Evolutionary conservation across 164 flowering plant genomes (phyloP).

Genomic region (Stephania cephalantha): DNA sequence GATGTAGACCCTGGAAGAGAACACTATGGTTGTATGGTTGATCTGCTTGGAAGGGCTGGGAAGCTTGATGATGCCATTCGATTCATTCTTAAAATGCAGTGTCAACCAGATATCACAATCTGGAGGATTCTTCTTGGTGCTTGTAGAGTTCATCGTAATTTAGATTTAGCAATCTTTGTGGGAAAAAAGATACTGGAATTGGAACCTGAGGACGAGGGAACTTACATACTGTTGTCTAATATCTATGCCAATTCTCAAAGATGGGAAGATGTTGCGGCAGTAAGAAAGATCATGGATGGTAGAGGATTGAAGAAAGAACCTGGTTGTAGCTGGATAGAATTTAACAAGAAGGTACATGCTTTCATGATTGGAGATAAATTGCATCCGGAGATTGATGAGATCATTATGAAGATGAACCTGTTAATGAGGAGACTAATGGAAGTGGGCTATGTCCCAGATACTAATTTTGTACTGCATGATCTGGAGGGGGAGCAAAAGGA

Average conservation of each 20-base stretch:
- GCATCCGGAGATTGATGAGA: not conserved
- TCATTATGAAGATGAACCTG: not conserved
- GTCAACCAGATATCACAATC: conserved; percentile 64
- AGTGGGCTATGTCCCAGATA: no score
- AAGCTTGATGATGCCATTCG: conserved; percentile 62
- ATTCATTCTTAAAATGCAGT: conserved; percentile 55
- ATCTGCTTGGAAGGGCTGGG: conserved; percentile 89
- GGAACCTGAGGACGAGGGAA: conserved; percentile 68
- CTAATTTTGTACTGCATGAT: not conserved
- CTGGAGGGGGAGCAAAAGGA: conserved; percentile 1
- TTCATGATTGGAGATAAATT: not conserved
- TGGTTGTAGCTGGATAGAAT: not conserved
- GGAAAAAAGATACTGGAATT: conserved; percentile 50
- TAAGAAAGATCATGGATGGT: not conserved
- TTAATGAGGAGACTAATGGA: no score
- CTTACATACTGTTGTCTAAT: conserved; percentile 30
- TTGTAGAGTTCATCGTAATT: conserved; percentile 61
- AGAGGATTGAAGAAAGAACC: not conserved
- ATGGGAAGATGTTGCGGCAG: not conserved
- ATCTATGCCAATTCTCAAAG: not conserved
- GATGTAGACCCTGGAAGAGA: conserved; percentile 71
- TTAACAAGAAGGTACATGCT: not conserved
- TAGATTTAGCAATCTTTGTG: conserved; percentile 54
- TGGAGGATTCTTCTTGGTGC: conserved; percentile 82
- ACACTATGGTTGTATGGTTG: conserved; percentile 82